phyloP scores from a whole-genome alignment of 208 protist genomes.

The Entamoeba dispar region DNA sequence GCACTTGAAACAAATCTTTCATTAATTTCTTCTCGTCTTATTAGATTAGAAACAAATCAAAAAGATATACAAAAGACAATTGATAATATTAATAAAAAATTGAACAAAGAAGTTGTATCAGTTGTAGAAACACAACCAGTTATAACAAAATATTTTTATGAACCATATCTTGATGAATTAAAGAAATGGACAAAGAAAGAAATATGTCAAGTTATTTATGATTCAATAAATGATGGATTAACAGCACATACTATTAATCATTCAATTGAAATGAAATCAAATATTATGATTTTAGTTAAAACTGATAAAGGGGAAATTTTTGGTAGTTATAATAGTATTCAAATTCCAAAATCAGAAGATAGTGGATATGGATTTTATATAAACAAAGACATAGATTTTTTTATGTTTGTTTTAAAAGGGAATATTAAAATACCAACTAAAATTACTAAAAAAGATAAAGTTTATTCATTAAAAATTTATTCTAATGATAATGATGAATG shows the following conservation, averaged over 20 bases:
- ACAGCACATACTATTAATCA: background rate
- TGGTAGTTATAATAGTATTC: background rate
- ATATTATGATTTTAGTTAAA: background rate
- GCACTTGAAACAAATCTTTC: background rate
- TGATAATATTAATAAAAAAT: background rate
- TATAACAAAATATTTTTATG: background rate
- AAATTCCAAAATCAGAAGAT: background rate
- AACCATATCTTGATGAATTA: background rate
- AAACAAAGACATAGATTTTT: background rate
- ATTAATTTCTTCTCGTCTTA: background rate
- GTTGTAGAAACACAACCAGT: background rate
- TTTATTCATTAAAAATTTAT: background rate
- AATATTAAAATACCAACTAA: background rate
- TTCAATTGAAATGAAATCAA: background rate
- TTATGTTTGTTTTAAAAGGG: background rate
- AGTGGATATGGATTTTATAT: background rate
- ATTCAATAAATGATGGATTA: background rate
- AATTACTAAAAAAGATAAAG: background rate
- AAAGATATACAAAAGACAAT: background rate
- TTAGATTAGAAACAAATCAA: background rate
- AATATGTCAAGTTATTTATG: background rate
- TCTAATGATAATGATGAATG: background rate
- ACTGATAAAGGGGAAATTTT: background rate
- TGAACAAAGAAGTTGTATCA: background rate
- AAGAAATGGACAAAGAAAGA: background rate